Evolutionary conservation across 208 protist genomes (phyloP), one percentile per base, ranked within the genome.

Genomic region (Trypanosoma cruzi): DNA sequence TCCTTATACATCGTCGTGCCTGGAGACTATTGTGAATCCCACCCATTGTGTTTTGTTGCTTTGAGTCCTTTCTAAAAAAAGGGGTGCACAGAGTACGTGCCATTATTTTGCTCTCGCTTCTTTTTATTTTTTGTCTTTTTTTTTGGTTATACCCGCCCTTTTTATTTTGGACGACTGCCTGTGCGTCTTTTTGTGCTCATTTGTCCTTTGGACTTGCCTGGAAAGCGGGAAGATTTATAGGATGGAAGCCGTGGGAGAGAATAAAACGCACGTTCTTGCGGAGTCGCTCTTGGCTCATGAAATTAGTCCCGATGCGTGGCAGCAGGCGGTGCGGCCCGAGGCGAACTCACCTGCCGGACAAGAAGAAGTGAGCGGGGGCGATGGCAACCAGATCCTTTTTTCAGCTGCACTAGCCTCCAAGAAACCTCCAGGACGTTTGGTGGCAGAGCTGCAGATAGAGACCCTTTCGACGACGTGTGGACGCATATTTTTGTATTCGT

Each of bases 391-490:
- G 31, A 0, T 2, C 8, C 5, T 16, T 22, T 34, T 20, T 13
- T 32, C 32, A 13, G 34, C 22, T 29, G 4, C 26, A 31, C 31
- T 2, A 14, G 46, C 1, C 5, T 18, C 40, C 42, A 44, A 29
- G 20, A 62, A 37, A 0, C 48, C 29, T 14, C 46, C 11, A 1
- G 31, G 42, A 2, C 48, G 53, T 31, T 62, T 70, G 62, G 64
- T 72, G 55, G 56, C 84, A 31, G 81, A 94, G 68, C 71, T 90
- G 59, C 88, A 91, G 67, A 79, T 94, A 57, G 88, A 91, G 61
- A 90, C 80, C 16, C 85, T 94, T 75, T 88, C 83, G 10, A 81
- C 80, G 67, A 42, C 61, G 4, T 77, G 79, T 20, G 78, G 68
- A 4, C 80, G 77, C 24, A 37, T 81, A 0, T 85, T 94, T 58